A percentile compares a stretch with the other conserved stretches of the same genome.
phyloP scores from a whole-genome alignment of 768 basidiomycete genomes.

The Panus rudis region DNA sequence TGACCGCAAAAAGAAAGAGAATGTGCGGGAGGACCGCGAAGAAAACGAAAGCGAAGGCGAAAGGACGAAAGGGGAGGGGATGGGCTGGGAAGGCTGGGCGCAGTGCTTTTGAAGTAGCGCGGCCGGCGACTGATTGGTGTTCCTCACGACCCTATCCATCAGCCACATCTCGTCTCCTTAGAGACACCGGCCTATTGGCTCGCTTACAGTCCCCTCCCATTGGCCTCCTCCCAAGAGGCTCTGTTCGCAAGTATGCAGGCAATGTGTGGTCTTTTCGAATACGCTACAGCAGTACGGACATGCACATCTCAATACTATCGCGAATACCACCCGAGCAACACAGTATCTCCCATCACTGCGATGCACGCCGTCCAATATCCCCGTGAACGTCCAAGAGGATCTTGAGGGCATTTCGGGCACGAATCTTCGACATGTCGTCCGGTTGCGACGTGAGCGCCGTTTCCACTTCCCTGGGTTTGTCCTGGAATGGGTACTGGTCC shows the following conservation, averaged over 20 bases:
- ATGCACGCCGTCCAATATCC: conserved; percentile 45
- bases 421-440: conserved; percentile 81
- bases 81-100: conserved; percentile 16
- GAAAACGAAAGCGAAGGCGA: conserved; percentile 28
- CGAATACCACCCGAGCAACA: background rate
- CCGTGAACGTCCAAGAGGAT: conserved; percentile 85
- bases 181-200: conserved; percentile 4
- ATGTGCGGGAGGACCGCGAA: conserved; percentile 29
- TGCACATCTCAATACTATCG: background rate
- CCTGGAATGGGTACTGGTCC: conserved; percentile 75
- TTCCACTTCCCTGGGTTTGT: conserved; percentile 57
- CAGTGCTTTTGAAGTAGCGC: conserved; percentile 31
- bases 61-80: conserved; percentile 33
- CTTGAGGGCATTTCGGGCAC: conserved; percentile 93
- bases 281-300: no score
- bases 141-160: conserved; percentile 8
- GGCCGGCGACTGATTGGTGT: conserved; percentile 13
- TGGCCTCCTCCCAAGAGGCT: no score
- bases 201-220: background rate
- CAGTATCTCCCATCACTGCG: conserved; percentile 1
- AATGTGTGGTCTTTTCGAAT: no score
- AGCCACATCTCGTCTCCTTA: conserved; percentile 12
- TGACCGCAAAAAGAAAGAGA: conserved; percentile 33
- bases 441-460: conserved; percentile 64
- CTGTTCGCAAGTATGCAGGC: no score